Evolutionary conservation across 1,139 yeast species (phyloP), one percentile per base, ranked within the genome.

Genomic region (Yamadazyma kanchanaburiensis): DNA sequence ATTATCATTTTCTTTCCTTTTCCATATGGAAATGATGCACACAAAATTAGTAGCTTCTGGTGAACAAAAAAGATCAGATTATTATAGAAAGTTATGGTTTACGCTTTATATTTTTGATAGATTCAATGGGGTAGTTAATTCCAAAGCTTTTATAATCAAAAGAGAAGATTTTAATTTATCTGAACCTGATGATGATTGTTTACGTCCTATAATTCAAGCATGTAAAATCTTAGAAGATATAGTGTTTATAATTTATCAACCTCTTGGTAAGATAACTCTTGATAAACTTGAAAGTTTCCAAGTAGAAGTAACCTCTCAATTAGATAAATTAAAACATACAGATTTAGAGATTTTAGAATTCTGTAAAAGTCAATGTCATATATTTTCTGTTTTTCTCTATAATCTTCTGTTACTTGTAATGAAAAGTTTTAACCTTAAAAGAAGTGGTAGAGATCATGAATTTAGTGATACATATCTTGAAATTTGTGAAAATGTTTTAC

Each of bases 11-110:
- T 46, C 63, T 8, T 31, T 60, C 25, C 62, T 60, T 1, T 55
- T 64, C 14, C 70, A 64, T 34, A 52, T 58, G 55, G 53, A 53
- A n/a, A 11, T 21, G 7, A 30, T 33, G 10, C 42, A 43, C 27
- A 29, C 32, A 8, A 34, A 32, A 8, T 27, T 40, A 12, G 24
- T 31, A 2, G 17, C 12, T 2, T 22, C 27, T 23, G 46, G 49
- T 2, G 37, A 43, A 6, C 24, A 38, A 6, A 49, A 37, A n/a
- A 39, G 39, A 11, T 40, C 46, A 6, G 48, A 43, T 12, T 54
- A 58, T 32, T 43, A 54, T 21, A 44, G 51, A n/a, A 49, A 52
- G 26, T 39, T 61, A 15, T 63, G 69, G 67, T 64, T 67, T 66
- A 45, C 54, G 23, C 47, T 63, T 32, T 61, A 49, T 33, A 43